Evolutionary conservation across 2,329 filamentous ascomycete genomes (phyloP), one percentile per base, ranked within the genome.

Genomic region (Epichloe sp.): DNA sequence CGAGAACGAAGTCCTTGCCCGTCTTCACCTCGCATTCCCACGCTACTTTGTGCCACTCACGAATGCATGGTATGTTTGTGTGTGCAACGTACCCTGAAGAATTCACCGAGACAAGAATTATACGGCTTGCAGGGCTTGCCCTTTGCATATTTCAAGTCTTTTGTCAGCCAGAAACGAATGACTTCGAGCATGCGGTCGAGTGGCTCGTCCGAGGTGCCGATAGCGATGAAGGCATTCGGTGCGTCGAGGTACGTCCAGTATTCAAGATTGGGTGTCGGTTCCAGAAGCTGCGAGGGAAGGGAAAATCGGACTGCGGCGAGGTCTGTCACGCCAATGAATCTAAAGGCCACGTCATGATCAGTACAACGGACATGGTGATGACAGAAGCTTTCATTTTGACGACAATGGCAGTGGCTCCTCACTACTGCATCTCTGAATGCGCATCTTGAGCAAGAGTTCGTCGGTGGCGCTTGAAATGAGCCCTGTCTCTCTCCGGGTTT

Each of bases 231-330:
- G 46, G 90, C 88, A 68, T 95, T 94, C 21, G 91, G 91, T 59
- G 89, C 81, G 69, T 98, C 93, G 65, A 98, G 77, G 64, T 98
- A 98, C 63, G 94, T 94, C 93, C 93, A 98, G 72, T 97, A 98
- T 73, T 98, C 93, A 65, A 98, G 75, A 67, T 98, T 98, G 49
- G 93, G 93, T 4, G 88, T 94, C 37, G 93, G 93, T 68, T 98
- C 93, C 62, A 98, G 79, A 43, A 98, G 82, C 69, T 97, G 91
- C 48, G 93, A 89, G 21, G 93, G 93, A 48, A 98, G 78, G 15
- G 91, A 97, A 72, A 98, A 98, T 59, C 93, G 86, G 55, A 97
- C 91, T 52, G 89, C 82, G 52, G 93, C 93, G 62, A 98, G 93
- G 70, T 98, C 93, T 58, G 90, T 77, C 52, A 98, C 93, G 59